Conservation (phyloP, 176 grass and related monocot species). For the Juncus effusus region DNA sequence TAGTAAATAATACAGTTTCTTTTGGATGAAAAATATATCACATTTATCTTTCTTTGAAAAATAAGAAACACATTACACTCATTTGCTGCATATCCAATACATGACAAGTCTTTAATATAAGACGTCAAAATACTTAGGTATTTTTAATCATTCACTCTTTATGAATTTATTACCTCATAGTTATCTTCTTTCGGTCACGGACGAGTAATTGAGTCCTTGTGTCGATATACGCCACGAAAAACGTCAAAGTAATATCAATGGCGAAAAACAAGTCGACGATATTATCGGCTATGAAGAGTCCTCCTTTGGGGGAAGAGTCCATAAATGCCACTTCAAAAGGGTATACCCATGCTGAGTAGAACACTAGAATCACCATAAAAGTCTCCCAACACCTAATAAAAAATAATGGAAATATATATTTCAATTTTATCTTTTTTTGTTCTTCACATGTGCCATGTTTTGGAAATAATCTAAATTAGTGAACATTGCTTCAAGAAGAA, state of each 20-base stretch:
- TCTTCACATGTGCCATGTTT: background rate
- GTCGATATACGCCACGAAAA: slow-evolving; percentile 94
- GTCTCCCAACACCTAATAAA: slow-evolving; percentile 78
- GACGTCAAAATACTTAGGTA: too few species aligned
- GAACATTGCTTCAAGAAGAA: background rate
- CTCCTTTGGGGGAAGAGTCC: slow-evolving; percentile 66
- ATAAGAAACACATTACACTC: too few species aligned
- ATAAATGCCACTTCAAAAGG: slow-evolving; percentile 98
- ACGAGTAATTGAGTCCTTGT: slow-evolving; percentile 73
- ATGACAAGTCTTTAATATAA: too few species aligned
- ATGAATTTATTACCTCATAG: slow-evolving; percentile 43
- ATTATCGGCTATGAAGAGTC: slow-evolving; percentile 62
- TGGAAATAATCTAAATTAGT: too few species aligned
- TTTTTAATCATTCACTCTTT: background rate
- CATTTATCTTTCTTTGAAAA: too few species aligned
- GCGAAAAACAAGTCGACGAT: slow-evolving; percentile 74
- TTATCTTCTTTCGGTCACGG: slow-evolving; percentile 52
- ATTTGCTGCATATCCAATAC: too few species aligned
- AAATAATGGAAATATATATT: background rate
- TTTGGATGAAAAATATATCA: too few species aligned
- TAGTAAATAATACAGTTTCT: too few species aligned
- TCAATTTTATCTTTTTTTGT: background rate
- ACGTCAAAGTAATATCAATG: slow-evolving; percentile 78
- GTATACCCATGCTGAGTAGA: slow-evolving; percentile 97
- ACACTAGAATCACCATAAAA: slow-evolving; percentile 90